Conservation (phyloP, 1,284 basidiomycete genomes). For the Flammula alnicola region DNA sequence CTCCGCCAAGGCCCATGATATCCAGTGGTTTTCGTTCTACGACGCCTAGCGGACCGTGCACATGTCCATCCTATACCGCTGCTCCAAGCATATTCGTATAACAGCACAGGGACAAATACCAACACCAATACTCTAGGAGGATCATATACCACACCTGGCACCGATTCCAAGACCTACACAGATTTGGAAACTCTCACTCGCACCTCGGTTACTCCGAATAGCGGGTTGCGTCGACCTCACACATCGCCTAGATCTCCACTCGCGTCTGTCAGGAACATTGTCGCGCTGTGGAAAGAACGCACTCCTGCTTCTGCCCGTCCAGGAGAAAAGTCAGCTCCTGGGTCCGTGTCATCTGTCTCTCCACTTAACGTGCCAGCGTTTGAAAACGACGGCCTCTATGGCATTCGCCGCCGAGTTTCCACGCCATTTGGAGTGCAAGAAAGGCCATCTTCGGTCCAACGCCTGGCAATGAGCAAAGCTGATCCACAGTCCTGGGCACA, state of each 20-base stretch:
- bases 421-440: constrained; percentile 81
- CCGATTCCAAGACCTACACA: too few relatives aligned
- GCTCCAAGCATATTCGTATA: too few relatives aligned
- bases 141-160: constrained; percentile 40
- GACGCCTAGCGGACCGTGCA: constrained; percentile 29
- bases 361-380: constrained; percentile 27
- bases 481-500: constrained; percentile 86
- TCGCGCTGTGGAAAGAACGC: constrained; percentile 79
- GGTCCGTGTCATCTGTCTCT: constrained; percentile 37
- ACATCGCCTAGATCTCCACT: constrained; percentile 69
- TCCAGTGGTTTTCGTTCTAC: constrained; percentile 32
- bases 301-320: constrained; percentile 46
- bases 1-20: constrained; percentile 30
- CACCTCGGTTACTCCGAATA: constrained; percentile 36
- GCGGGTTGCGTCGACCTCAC: constrained; percentile 56
- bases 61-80: too few relatives aligned
- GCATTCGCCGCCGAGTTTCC: too few relatives aligned
- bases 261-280: constrained; percentile 76
- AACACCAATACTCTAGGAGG: too few relatives aligned
- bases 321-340: constrained; percentile 37
- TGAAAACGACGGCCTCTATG: constrained; percentile 57
- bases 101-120: too few relatives aligned
- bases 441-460: constrained; percentile 98
- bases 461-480: constrained; percentile 82
- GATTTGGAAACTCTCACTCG: constrained; percentile 28